A percentile compares a stretch with the other conserved stretches of the same genome.
These are phyloP conservation scores for Penicillium nordicum DNA, from an alignment of 2,329 filamentous ascomycete species.

Conservation along the genomic window DNA sequence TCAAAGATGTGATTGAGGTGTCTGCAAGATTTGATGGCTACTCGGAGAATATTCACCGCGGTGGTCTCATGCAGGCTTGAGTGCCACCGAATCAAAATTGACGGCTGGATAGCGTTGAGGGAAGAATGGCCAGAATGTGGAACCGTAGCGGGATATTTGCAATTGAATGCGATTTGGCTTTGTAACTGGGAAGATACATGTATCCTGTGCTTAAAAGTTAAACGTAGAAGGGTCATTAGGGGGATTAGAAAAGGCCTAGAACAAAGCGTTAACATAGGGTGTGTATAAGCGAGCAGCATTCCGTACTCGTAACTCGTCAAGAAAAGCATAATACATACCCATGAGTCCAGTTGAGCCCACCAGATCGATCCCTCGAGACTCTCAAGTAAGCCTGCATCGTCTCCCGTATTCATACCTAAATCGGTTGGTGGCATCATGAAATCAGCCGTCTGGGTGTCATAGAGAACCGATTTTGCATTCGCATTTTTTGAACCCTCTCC, in stretches of 20 bases:
- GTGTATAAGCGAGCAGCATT: not conserved
- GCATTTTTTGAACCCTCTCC: not conserved
- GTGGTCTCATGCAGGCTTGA: not conserved
- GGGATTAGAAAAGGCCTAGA: conserved; percentile 35
- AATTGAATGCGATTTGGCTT: not conserved
- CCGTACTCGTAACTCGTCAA: not conserved
- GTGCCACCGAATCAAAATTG: not conserved
- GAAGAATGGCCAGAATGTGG: not conserved
- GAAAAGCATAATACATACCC: conserved; percentile 25
- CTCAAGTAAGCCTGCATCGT: conserved; percentile 31
- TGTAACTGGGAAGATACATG: not conserved
- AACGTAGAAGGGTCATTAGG: conserved; percentile 30
- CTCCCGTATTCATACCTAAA: conserved; percentile 20
- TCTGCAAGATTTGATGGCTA: conserved; percentile 12
- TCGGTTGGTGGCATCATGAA: conserved; percentile 22
- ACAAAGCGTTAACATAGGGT: conserved; percentile 4
- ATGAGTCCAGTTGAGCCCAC: conserved; percentile 41
- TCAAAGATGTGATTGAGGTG: conserved; percentile 20
- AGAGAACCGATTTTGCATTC: conserved; percentile 5
- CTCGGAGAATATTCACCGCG: not conserved
- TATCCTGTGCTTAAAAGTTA: conserved; percentile 14
- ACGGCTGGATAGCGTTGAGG: not conserved
- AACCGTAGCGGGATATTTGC: not conserved
- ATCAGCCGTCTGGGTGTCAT: conserved; percentile 14
- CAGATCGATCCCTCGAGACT: conserved; percentile 38